Evolutionary conservation across 306 rosid species (phyloP), one percentile per base, ranked within the genome.

Genomic region (Styphnolobium japonicum): DNA sequence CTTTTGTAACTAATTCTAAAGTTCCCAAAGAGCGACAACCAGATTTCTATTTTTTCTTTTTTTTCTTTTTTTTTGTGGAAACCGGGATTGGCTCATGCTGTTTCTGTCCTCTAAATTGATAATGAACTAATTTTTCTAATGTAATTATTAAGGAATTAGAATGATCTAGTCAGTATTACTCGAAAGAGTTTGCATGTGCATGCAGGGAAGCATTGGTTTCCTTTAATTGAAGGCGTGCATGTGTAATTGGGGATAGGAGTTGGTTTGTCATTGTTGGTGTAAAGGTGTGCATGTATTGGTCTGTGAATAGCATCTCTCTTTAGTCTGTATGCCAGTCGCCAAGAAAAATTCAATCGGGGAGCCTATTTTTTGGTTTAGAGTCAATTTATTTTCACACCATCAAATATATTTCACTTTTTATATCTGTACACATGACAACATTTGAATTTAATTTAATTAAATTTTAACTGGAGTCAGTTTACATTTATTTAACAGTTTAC

Each of bases 1-100:
- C 34, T 72, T 39, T 67, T 16, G 73, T 71, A 78, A 69, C 81
- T 15, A 63, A 67, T 58, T 31, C 37, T 66, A 15, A 37, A 42
- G 55, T 46, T 60, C 23, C 36, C 3, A 21, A 42, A 65, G 42
- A 53, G 51, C 10, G 0, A 23, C 14, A 27, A 42, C 43, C 64
- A 31, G 60, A 11, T 39, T 51, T 63, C 43, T 49, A 12, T 31
- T 6, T 21, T 39, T 42, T 42, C 3, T 11, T 42, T 40, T 9
- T 40, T 43, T 1, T 27, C 3, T 27, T 70, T 6, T 16, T 21
- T 74, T 63, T 45, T 27, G 70, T 29, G 21, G 66, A 79, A 69
- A 43, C 73, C 75, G 4, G 19, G 48, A 73, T 73, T 60, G 66
- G 15, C 73, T 48, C 40, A 37, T 23, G 60, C 14, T 67, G 31